phyloP scores from a whole-genome alignment of 1,284 basidiomycete species.

The Golubevia pallescens region DNA sequence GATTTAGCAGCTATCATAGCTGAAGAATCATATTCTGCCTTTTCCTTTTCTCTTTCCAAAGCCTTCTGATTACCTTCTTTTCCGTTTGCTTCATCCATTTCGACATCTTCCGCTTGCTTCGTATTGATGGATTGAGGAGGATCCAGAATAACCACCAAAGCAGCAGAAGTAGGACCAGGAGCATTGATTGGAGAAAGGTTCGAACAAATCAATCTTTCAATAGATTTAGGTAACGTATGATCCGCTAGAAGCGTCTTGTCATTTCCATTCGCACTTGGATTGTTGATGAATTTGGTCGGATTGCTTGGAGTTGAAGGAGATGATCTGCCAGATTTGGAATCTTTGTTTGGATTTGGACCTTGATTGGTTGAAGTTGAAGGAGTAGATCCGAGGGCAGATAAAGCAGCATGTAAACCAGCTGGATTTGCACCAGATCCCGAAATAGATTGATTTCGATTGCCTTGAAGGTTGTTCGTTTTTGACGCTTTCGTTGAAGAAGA shows the following conservation, averaged over 20 bases:
- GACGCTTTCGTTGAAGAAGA: background rate
- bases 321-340: background rate
- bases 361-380: background rate
- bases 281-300: background rate
- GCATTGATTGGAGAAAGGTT: constrained; percentile 15
- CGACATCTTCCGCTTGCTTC: no score
- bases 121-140: background rate
- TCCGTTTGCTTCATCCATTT: background rate
- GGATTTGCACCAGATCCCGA: background rate
- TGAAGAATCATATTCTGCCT: background rate
- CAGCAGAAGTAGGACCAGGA: constrained; percentile 7
- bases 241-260: constrained; percentile 5
- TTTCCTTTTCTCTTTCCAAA: background rate
- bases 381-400: background rate
- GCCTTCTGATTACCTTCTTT: background rate
- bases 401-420: background rate
- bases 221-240: constrained; percentile 13
- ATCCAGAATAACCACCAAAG: constrained; percentile 12
- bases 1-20: constrained; percentile 8
- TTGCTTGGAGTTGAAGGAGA: constrained; percentile 2
- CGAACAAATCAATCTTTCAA: constrained; percentile 5
- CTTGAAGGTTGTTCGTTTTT: background rate
- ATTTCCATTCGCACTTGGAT: constrained; percentile 5
- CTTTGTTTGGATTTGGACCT: background rate
- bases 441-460: background rate